Conservation (phyloP, 495 filamentous ascomycete species). For the Jackrogersella multiformis region DNA sequence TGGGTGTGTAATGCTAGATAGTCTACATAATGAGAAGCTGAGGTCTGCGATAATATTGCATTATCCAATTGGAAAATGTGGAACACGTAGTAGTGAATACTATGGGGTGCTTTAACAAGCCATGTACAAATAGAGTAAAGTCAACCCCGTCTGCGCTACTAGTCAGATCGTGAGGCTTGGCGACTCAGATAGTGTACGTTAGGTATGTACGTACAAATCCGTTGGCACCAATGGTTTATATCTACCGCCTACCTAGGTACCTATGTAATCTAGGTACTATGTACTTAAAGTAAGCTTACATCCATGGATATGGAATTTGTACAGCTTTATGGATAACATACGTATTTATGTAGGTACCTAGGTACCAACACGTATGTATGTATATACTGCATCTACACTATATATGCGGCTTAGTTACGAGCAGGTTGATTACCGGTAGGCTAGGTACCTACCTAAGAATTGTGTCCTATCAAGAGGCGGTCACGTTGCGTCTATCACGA, state of each 20-base stretch:
- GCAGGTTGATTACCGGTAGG: background rate
- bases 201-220: background rate
- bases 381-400: no score
- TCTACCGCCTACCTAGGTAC: background rate
- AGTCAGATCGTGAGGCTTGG: background rate
- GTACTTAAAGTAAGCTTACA: no score
- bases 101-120: no score
- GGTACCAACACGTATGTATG: no score
- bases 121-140: background rate
- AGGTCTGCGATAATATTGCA: background rate
- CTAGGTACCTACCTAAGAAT: background rate
- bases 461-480: slow-evolving; percentile 27
- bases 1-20: background rate
- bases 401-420: background rate
- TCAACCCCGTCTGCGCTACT: background rate
- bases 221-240: background rate
- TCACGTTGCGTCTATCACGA: slow-evolving; percentile 17
- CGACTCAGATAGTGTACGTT: background rate
- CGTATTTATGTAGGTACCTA: no score
- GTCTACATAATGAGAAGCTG: background rate
- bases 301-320: no score
- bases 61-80: background rate
- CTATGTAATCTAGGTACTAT: background rate
- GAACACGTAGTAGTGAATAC: slow-evolving; percentile 7
- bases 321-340: no score